Percentiles rank a stretch among this genome's conserved stretches.
phyloP scores from a whole-genome alignment of 192 early-diverging fungal genomes.

The Umbelopsis sp. region DNA sequence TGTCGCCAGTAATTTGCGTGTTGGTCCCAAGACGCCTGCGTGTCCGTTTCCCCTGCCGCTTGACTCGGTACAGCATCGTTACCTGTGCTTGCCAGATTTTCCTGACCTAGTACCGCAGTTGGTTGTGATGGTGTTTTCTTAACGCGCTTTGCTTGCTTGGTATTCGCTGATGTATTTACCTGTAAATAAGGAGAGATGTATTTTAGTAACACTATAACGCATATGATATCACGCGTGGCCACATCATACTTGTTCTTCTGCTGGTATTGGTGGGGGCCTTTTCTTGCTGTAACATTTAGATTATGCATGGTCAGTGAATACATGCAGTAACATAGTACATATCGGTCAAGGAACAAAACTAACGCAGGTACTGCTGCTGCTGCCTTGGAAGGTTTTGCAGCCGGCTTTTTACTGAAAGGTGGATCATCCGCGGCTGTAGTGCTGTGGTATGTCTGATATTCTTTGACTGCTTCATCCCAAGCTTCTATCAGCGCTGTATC shows the following conservation, averaged over 20 bases:
- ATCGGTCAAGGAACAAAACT: not conserved
- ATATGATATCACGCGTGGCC: not conserved
- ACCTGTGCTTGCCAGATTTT: not conserved
- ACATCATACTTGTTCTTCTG: not conserved
- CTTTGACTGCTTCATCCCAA: conserved; percentile 13
- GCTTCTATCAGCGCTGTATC: conserved; percentile 3
- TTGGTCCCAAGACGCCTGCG: not conserved
- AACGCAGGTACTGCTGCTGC: not conserved
- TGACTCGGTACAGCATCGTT: not conserved
- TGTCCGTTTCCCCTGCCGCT: not conserved
- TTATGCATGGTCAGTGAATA: no score
- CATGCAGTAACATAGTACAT: no score
- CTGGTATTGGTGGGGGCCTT: not conserved
- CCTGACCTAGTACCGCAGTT: not conserved
- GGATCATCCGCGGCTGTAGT: not conserved
- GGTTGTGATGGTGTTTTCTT: not conserved
- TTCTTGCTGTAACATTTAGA: not conserved
- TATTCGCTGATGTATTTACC: not conserved
- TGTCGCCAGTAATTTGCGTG: not conserved
- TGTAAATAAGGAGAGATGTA: not conserved
- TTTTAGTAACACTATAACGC: no score
- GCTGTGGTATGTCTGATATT: conserved; percentile 5
- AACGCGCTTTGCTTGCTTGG: not conserved
- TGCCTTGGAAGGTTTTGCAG: not conserved
- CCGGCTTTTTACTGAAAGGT: not conserved